Conservation (phyloP, 2,329 filamentous ascomycete genomes). For the Botryotinia narcissicola region DNA sequence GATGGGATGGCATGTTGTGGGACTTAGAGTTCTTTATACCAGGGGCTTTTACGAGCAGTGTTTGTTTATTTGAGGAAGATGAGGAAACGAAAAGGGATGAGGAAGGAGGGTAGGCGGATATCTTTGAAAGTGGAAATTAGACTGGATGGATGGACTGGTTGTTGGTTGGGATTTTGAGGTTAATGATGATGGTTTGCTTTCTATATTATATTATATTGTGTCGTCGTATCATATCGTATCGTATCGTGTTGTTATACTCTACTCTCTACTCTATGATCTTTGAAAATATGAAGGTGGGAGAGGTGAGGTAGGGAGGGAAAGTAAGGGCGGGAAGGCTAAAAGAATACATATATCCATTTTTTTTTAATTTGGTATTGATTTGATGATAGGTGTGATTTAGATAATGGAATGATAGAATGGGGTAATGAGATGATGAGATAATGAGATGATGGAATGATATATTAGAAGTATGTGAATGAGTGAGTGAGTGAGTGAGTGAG, state of each 20-base stretch:
- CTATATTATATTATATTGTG: background rate
- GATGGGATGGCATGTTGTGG: background rate
- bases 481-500: too few species aligned
- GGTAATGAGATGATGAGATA: too few species aligned
- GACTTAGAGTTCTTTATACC: background rate
- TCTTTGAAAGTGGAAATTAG: background rate
- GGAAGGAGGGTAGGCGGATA: background rate
- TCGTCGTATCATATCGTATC: too few species aligned
- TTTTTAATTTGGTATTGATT: too few species aligned
- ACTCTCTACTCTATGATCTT: background rate
- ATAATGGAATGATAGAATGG: too few species aligned
- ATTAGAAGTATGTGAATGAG: too few species aligned
- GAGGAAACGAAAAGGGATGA: too few species aligned
- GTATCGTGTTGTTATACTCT: background rate
- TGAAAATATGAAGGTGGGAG: background rate
- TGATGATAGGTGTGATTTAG: too few species aligned
- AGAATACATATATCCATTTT: too few species aligned
- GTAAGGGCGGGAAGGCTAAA: too few species aligned
- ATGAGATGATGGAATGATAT: too few species aligned
- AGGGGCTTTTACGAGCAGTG: background rate
- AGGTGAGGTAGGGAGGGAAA: too few species aligned
- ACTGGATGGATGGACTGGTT: background rate
- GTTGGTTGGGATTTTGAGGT: background rate
- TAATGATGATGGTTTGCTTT: background rate
- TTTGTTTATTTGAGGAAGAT: background rate